A percentile compares a stretch with the other conserved stretches of the same genome.
These are phyloP conservation scores for Senecio squalidus DNA, from an alignment of 140 eudicot genomes.

Conservation along the genomic window DNA sequence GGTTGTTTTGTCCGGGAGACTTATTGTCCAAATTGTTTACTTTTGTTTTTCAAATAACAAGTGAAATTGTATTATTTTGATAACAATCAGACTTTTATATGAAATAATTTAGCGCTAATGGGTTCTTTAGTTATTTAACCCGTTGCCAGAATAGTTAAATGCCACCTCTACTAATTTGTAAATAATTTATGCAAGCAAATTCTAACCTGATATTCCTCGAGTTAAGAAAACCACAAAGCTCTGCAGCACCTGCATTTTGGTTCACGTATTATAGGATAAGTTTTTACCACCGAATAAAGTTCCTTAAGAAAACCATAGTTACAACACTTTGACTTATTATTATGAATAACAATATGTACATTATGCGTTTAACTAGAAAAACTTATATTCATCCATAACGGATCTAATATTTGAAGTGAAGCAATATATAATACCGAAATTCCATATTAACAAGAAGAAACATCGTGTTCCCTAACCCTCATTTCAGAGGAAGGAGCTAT, in stretches of 20 bases:
- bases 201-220: constrained; percentile 64
- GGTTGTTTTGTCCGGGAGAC: too few species aligned
- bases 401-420: neutral
- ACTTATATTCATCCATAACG: neutral
- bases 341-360: neutral
- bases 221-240: constrained; percentile 73
- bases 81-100: too few species aligned
- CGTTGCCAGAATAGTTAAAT: too few species aligned
- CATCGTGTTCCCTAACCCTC: neutral
- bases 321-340: neutral
- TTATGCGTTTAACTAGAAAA: neutral
- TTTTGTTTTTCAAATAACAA: too few species aligned
- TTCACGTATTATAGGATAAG: constrained; percentile 20
- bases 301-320: constrained; percentile 5
- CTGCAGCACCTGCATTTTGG: constrained; percentile 71
- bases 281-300: neutral
- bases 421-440: neutral
- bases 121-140: too few species aligned
- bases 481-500: neutral
- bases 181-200: neutral
- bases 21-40: too few species aligned
- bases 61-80: too few species aligned
- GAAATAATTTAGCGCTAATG: too few species aligned
- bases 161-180: neutral
- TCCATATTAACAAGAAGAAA: neutral